Evolutionary conservation across 352 stramenopile species (phyloP).

Genomic region (Pythium coloratum): DNA sequence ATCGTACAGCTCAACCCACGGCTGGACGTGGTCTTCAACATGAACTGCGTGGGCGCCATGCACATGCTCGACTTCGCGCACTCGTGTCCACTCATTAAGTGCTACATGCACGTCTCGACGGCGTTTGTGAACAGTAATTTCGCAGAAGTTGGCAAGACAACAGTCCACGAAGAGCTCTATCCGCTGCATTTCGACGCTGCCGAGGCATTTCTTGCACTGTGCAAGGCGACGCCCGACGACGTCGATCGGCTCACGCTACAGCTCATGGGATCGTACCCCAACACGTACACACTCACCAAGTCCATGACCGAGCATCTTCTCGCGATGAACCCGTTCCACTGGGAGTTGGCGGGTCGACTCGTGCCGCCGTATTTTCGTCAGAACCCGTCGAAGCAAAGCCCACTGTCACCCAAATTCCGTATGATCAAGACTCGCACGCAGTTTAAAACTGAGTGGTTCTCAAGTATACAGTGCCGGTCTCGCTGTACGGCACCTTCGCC

Average conservation of each 20-base stretch:
- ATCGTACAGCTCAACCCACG: too few relatives aligned
- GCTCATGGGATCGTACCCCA: slow-evolving; percentile 82
- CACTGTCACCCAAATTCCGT: slow-evolving; percentile 53
- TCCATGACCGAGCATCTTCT: slow-evolving; percentile 83
- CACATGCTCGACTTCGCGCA: slow-evolving; percentile 32
- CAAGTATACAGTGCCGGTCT: too few relatives aligned
- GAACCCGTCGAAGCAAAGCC: slow-evolving; percentile 41
- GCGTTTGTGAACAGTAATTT: neutral
- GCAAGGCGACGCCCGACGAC: slow-evolving; percentile 39
- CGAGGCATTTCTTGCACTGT: slow-evolving; percentile 53
- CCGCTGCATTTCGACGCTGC: slow-evolving; percentile 77
- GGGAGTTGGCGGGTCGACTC: slow-evolving; percentile 49
- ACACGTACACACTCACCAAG: slow-evolving; percentile 88
- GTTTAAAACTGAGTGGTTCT: slow-evolving; percentile 71
- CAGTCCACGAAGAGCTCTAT: slow-evolving; percentile 61
- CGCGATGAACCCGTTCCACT: slow-evolving; percentile 66
- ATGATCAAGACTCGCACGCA: slow-evolving; percentile 71
- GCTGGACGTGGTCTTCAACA: neutral
- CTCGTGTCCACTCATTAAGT: too few relatives aligned
- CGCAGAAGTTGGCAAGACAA: neutral
- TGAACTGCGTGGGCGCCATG: slow-evolving; percentile 40
- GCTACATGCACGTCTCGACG: too few relatives aligned
- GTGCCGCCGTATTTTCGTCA: slow-evolving; percentile 67
- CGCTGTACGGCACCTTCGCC: too few relatives aligned
- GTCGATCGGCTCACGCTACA: slow-evolving; percentile 28